Base-by-base conservation (phyloP, 257 asterid species). In the Eucommia ulmoides region DNA sequence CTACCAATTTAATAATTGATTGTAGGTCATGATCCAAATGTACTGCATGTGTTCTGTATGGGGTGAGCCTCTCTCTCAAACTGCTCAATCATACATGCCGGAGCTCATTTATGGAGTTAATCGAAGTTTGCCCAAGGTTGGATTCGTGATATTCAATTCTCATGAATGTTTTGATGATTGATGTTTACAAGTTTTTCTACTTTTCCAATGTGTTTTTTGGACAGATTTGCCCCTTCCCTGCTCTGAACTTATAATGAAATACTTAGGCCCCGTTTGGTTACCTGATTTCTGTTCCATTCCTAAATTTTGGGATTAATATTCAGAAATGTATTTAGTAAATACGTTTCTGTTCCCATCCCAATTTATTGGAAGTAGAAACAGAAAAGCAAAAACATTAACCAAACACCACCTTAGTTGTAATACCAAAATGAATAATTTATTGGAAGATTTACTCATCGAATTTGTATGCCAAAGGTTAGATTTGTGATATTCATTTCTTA, bases 31-130 rank as follows among this genome's bases (percentile, higher is more conserved):
- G 96, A 76, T 89, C 58, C 97, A 89, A 60, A 58, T 89, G 56
- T 85, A 70, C 66, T 55, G 84, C 74, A 67, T 80, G 76, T 89
- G 88, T 67, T 56, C 96, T 11, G 91, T 89, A 55, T 85, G 74
- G 74, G 94, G 93, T 51, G 96, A 89, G 65, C 96, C 96, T 57
- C 94, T 89, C 47, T 89, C 97, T 56, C 96, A 89, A 66, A 89
- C 97, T 9, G 91, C 96, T 18, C 97, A 89, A 69, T 78, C 96
- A 33, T 89, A 80, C 72, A 82, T 89, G 93, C 97, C 96, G 0
- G 96, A 85, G 73, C 61, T 80, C 64, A 55, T 89, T 35, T 80
- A 78, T 69, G 97, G 96, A 74, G 85, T 73, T 45, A 82, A 76
- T 29, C 79, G 88, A 54, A 85, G 73, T 71, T 72, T 82, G 60